phyloP scores from a whole-genome alignment of 495 filamentous ascomycete species.

The Penicillium cosmopolitanum region DNA sequence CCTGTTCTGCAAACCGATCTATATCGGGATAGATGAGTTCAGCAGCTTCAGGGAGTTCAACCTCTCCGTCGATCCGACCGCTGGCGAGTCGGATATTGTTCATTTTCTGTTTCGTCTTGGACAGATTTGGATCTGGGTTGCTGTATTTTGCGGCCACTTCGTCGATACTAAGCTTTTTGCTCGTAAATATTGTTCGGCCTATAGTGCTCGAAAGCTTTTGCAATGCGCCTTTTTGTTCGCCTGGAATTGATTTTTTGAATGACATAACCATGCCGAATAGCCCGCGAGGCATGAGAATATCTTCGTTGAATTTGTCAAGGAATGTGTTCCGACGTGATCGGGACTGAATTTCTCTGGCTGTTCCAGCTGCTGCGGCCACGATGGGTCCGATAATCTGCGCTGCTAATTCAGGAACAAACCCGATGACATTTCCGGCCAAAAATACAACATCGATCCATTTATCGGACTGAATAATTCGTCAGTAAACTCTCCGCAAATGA shows the following conservation, averaged over 20 bases:
- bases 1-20: slow-evolving; percentile 11
- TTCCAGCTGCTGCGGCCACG: slow-evolving; percentile 14
- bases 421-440: slow-evolving; percentile 10
- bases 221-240: slow-evolving; percentile 9
- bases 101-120: slow-evolving; percentile 8
- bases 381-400: slow-evolving; percentile 11
- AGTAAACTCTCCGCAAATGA: neutral
- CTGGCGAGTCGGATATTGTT: slow-evolving; percentile 13
- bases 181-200: slow-evolving; percentile 16
- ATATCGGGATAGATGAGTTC: slow-evolving; percentile 21
- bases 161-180: slow-evolving; percentile 17
- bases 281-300: slow-evolving; percentile 59
- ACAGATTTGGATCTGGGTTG: slow-evolving; percentile 14
- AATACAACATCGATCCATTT: slow-evolving; percentile 19
- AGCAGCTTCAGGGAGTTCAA: slow-evolving; percentile 19
- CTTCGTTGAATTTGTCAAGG: slow-evolving; percentile 52
- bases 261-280: slow-evolving; percentile 57
- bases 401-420: slow-evolving; percentile 8
- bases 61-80: slow-evolving; percentile 11
- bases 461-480: slow-evolving; percentile 6
- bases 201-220: slow-evolving; percentile 6
- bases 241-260: slow-evolving; percentile 24
- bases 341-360: slow-evolving; percentile 17
- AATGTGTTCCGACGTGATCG: slow-evolving; percentile 20
- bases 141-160: slow-evolving; percentile 11